Evolutionary conservation across 208 protist genomes (phyloP).

Genomic region (Leishmania major): DNA sequence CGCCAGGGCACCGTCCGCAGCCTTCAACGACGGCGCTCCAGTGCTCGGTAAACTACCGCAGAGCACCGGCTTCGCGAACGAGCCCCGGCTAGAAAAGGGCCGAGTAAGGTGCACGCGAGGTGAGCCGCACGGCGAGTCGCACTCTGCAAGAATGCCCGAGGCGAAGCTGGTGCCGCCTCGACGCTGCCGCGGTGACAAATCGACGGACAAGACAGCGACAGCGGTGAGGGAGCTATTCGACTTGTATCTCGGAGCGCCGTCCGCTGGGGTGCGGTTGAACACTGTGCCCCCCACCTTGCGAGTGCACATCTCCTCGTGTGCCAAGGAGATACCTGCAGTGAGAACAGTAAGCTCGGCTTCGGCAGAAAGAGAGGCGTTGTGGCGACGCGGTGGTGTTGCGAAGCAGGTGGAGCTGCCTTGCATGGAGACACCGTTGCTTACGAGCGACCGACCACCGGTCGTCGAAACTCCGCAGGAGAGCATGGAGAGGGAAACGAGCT

Average conservation of each 20-base stretch:
- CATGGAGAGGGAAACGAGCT: not conserved
- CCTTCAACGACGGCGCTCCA: not conserved
- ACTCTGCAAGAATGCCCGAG: not conserved
- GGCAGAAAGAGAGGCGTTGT: not conserved
- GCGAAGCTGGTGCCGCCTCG: not conserved
- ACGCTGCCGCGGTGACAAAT: slow-evolving; percentile 8
- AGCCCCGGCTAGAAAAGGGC: not conserved
- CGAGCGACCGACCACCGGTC: not conserved
- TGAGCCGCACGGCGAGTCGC: slow-evolving; percentile 12
- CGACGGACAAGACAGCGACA: not conserved
- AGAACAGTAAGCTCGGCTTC: slow-evolving; percentile 18
- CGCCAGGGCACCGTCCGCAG: not conserved
- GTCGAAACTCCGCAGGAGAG: not conserved
- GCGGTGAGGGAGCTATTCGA: not conserved
- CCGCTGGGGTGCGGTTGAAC: not conserved
- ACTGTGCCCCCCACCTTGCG: not conserved
- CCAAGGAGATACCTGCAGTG: slow-evolving; percentile 6
- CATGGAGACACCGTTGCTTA: not conserved
- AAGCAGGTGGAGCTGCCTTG: slow-evolving; percentile 3
- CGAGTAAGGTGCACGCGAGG: slow-evolving; percentile 15
- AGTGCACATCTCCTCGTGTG: not conserved
- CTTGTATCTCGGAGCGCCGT: not conserved
- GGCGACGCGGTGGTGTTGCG: slow-evolving; percentile 16
- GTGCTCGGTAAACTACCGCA: not conserved
- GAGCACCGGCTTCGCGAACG: not conserved